Percentiles rank a stretch among this genome's conserved stretches.
These are phyloP conservation scores for Leptomonas pyrrhocoris DNA, from an alignment of 208 protist species.

Conservation along the genomic window DNA sequence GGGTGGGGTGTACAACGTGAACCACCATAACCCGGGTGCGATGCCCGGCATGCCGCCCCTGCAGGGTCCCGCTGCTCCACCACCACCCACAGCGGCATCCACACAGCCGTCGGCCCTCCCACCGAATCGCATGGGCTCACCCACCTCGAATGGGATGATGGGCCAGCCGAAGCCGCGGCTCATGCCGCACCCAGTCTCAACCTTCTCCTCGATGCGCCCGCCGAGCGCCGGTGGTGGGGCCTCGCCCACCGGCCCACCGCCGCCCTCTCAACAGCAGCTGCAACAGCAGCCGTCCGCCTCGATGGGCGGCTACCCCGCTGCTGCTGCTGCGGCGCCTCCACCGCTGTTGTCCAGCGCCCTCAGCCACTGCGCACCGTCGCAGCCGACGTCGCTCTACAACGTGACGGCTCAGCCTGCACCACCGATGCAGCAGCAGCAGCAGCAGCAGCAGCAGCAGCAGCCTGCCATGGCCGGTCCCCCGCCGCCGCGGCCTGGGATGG, in stretches of 20 bases:
- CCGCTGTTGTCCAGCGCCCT: slow-evolving; percentile 3
- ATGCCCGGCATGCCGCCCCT: slow-evolving; percentile 11
- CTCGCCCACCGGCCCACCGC: slow-evolving; percentile 7
- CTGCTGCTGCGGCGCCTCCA: slow-evolving; percentile 2
- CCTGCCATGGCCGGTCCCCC: slow-evolving; percentile 8
- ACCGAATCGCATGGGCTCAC: slow-evolving; percentile 16
- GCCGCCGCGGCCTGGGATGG: slow-evolving; percentile 14
- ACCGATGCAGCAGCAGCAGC: neutral
- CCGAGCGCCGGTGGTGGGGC: neutral
- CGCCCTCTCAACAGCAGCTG: slow-evolving; percentile 12
- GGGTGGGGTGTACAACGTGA: slow-evolving; percentile 17
- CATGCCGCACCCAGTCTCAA: slow-evolving; percentile 72
- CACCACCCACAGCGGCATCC: neutral
- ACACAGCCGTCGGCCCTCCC: slow-evolving; percentile 10
- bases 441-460: slow-evolving; percentile 11
- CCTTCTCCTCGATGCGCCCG: slow-evolving; percentile 55
- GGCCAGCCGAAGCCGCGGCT: slow-evolving; percentile 52
- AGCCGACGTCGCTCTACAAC: slow-evolving; percentile 33
- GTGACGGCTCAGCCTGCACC: slow-evolving; percentile 18
- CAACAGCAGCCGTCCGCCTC: slow-evolving; percentile 6
- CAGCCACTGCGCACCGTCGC: slow-evolving; percentile 18
- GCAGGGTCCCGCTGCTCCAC: neutral
- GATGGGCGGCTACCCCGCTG: neutral
- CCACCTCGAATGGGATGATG: neutral
- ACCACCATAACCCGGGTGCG: slow-evolving; percentile 5